These are phyloP conservation scores for Corchorus olitorius DNA, from an alignment of 345 rosid genomes.

Conservation along the genomic window DNA sequence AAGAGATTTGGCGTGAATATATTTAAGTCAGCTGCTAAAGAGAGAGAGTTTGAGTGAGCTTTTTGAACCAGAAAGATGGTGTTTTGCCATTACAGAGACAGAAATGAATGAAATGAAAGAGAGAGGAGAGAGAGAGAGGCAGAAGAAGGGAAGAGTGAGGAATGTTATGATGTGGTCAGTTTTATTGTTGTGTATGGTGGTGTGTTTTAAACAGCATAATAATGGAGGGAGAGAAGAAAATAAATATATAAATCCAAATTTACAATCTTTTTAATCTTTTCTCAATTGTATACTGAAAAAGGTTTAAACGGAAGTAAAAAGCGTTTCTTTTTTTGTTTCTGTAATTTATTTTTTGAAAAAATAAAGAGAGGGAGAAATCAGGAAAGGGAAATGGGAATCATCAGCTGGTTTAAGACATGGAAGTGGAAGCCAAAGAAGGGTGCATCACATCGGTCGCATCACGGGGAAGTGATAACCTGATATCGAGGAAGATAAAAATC, in stretches of 20 bases:
- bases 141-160: conserved; percentile 1
- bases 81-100: conserved; percentile 4
- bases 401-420: neutral
- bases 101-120: neutral
- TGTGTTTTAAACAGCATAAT: conserved; percentile 6
- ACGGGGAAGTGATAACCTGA: neutral
- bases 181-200: neutral
- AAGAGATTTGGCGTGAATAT: conserved; percentile 1
- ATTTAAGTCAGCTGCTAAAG: conserved; percentile 16
- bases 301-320: neutral
- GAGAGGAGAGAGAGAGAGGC: conserved; percentile 14
- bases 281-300: neutral
- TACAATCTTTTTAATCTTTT: neutral
- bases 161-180: neutral
- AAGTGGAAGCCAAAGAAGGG: neutral
- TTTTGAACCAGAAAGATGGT: neutral
- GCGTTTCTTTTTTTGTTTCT: neutral
- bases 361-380: neutral
- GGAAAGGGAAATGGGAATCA: neutral
- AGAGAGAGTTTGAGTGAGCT: neutral
- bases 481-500: neutral
- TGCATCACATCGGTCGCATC: neutral
- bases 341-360: neutral
- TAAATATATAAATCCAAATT: neutral
- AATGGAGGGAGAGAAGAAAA: neutral